Percentiles rank a stretch among this genome's conserved stretches.
Conservation (phyloP, 2,329 filamentous ascomycete species). For the Neopestalotiopsis rosae region DNA sequence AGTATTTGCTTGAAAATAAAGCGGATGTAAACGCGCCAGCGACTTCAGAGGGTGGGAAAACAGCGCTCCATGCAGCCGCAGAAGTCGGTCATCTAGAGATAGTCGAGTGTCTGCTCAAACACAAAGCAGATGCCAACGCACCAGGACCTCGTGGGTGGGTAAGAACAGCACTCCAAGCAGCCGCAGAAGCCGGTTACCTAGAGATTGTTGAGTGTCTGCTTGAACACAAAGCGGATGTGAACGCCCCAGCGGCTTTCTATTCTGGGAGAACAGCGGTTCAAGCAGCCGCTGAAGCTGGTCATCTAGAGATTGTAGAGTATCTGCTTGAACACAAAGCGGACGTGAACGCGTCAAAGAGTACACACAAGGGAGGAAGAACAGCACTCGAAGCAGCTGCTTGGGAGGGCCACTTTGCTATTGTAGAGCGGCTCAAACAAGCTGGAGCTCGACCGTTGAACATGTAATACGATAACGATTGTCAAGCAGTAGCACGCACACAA, state of each 20-base stretch:
- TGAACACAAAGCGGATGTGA: not conserved
- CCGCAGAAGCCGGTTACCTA: too few relatives aligned
- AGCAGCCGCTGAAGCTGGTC: not conserved
- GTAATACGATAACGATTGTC: fast-evolving
- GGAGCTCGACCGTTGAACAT: too few relatives aligned
- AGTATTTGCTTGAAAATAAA: not conserved
- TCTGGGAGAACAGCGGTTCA: not conserved
- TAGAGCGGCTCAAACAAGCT: too few relatives aligned
- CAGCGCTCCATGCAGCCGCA: not conserved
- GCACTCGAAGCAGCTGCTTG: too few relatives aligned
- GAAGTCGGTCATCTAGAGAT: too few relatives aligned
- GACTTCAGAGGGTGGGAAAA: not conserved
- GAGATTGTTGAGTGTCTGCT: not conserved
- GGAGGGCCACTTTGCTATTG: too few relatives aligned
- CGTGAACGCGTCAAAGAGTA: too few relatives aligned
- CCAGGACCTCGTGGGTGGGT: too few relatives aligned
- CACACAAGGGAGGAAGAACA: too few relatives aligned
- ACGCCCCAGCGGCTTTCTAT: not conserved
- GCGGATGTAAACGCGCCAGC: not conserved
- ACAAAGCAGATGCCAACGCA: too few relatives aligned
- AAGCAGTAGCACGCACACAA: too few relatives aligned
- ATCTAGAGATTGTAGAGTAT: not conserved
- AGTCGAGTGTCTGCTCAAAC: not conserved
- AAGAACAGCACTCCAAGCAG: too few relatives aligned
- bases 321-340: not conserved